Conservation (phyloP, 202 grass and related monocot genomes). For the Panicum hallii region DNA sequence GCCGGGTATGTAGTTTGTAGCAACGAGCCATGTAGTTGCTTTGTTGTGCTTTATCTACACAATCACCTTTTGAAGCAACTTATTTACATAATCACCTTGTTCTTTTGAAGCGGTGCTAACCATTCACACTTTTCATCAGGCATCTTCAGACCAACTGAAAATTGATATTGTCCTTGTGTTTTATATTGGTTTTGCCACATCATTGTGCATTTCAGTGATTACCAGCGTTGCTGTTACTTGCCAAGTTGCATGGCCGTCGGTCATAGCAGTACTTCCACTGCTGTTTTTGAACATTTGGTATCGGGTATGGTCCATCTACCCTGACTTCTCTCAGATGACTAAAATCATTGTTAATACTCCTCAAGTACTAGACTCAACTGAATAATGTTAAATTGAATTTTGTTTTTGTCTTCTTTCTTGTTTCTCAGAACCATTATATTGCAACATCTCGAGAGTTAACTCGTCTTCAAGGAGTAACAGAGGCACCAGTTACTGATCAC, state of each 20-base stretch:
- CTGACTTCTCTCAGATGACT: neutral
- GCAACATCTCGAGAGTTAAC: conserved; percentile 64
- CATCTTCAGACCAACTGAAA: conserved; percentile 67
- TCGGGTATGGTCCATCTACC: conserved; percentile 49
- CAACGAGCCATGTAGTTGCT: neutral
- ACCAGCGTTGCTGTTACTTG: conserved; percentile 58
- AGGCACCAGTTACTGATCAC: conserved; percentile 69
- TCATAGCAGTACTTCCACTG: conserved; percentile 56
- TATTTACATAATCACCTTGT: neutral
- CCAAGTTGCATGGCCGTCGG: conserved; percentile 74
- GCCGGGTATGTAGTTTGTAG: conserved; percentile 51
- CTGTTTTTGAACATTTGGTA: conserved; percentile 65
- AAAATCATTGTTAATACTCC: conserved; percentile 18
- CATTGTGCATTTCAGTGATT: conserved; percentile 65
- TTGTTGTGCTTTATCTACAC: neutral
- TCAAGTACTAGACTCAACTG: neutral
- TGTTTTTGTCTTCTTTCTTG: neutral
- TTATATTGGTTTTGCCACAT: conserved; percentile 52
- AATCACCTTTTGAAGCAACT: conserved; percentile 1
- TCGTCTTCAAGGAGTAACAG: conserved; percentile 57
- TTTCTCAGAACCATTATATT: conserved; percentile 62
- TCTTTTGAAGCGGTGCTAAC: neutral
- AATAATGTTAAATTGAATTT: neutral
- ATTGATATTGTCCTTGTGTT: conserved; percentile 65
- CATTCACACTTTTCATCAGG: conserved; percentile 45